These are phyloP conservation scores for Chlorella sp. DNA, from an alignment of 139 green algal genomes.

Conservation along the genomic window DNA sequence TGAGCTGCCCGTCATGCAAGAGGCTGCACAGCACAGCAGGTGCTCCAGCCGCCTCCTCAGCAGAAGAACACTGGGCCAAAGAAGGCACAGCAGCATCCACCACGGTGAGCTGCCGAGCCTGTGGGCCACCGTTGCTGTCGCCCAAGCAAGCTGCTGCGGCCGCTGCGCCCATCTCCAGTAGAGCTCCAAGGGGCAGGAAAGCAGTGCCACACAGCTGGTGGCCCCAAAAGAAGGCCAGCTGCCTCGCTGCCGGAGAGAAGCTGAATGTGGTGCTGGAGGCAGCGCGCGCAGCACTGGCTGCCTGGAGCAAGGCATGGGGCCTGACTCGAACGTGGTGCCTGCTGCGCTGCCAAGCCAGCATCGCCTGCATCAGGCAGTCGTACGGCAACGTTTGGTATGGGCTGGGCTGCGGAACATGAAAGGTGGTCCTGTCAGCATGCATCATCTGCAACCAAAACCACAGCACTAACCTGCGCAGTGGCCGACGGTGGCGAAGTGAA, in stretches of 20 bases:
- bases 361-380: not conserved
- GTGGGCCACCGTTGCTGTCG: no score
- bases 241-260: not conserved
- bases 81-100: not conserved
- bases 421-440: not conserved
- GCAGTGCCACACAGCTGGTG: conserved; percentile 48
- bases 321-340: not conserved
- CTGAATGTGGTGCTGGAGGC: not conserved
- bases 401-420: no score
- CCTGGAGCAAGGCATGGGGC: not conserved
- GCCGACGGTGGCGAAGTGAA: not conserved
- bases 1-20: no score
- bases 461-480: not conserved
- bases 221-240: conserved; percentile 55
- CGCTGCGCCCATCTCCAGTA: conserved; percentile 62
- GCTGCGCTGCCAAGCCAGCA: not conserved
- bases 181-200: conserved; percentile 57
- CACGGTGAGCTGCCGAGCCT: not conserved
- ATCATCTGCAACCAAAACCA: not conserved
- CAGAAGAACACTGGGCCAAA: no score
- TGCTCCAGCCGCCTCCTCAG: no score
- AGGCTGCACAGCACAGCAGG: no score
- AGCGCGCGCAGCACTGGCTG: not conserved
- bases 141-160: not conserved
- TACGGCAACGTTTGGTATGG: not conserved